Base-by-base conservation (phyloP, 306 rosid genomes). In the Acacia melanoxylon region DNA sequence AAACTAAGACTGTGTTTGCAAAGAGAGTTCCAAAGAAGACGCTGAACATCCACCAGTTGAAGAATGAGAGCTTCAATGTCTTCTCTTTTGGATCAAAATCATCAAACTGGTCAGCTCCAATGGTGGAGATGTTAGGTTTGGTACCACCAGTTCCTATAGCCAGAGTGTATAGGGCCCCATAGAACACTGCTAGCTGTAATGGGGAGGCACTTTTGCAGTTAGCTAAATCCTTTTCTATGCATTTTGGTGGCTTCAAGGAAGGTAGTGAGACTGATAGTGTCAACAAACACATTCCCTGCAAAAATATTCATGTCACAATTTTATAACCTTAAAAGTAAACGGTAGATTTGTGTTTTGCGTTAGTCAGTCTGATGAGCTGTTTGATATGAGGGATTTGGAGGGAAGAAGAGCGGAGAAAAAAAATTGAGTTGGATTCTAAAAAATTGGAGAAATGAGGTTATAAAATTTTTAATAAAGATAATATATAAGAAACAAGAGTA, bases 21-120 rank as follows among this genome's bases (percentile, higher is more conserved):
- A 92, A 92, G 17, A 92, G 89, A 14, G 92, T 88, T 20, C 97
- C 95, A 80, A 89, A 84, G 85, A 89, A 86, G 41, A 89, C 87
- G 83, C 93, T 68, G 51, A 88, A 89, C 89, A 89, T 83, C 93
- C 95, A 93, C 96, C 97, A 91, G 31, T 93, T 93, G 85, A 91
- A 93, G 85, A 93, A 93, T 40, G 96, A 90, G 33, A 91, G 93
- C 72, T 91, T 91, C 13, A 68, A 90, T 27, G 22, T 48, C 82
- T 83, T 91, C 73, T 91, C 96, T 49, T 87, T 90, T 4, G 91
- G 90, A 63, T 87, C 90, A 68, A 87, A 91, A 33, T 90, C 92
- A 72, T 93, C 97, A 80, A 93, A 93, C 33, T 93, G 97, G 42
- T 91, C 94, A 0, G 97, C 97, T 10, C 96, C 97, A 90, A 93